Conservation (phyloP, 306 rosid species). For the Amphicarpaea edgeworthii region DNA sequence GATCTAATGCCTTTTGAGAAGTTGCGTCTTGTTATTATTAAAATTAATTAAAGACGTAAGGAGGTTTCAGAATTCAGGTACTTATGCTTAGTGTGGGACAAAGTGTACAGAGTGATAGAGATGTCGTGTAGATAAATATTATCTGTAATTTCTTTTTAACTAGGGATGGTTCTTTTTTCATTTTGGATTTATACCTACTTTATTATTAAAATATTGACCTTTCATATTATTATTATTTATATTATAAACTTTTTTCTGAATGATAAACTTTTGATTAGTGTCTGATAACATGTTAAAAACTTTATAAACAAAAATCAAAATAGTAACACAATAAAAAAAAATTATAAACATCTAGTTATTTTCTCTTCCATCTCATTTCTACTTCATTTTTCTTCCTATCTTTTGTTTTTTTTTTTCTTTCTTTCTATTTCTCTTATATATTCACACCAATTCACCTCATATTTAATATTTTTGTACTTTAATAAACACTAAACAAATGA, state of each 20-base stretch:
- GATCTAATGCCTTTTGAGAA: slow-evolving; percentile 1
- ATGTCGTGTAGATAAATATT: neutral
- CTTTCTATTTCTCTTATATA: neutral
- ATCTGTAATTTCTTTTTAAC: neutral
- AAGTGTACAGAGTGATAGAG: neutral
- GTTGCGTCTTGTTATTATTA: slow-evolving; percentile 18
- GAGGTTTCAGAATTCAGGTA: neutral
- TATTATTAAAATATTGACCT: neutral
- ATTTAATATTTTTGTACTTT: neutral
- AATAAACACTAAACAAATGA: neutral
- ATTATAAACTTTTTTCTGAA: neutral
- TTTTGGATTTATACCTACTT: neutral
- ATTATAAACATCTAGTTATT: too few species aligned
- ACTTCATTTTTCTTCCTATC: neutral
- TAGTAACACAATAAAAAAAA: neutral
- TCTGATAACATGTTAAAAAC: neutral
- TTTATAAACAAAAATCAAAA: neutral
- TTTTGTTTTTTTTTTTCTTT: neutral
- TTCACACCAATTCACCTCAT: too few species aligned
- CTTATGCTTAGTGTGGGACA: neutral
- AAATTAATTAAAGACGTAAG: slow-evolving; percentile 17
- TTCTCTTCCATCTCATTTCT: too few species aligned
- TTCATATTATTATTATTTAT: neutral
- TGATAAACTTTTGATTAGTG: too few species aligned
- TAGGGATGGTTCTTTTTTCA: neutral